phyloP scores from a whole-genome alignment of 1,284 basidiomycete species.

The Apiotrichum gracile region DNA sequence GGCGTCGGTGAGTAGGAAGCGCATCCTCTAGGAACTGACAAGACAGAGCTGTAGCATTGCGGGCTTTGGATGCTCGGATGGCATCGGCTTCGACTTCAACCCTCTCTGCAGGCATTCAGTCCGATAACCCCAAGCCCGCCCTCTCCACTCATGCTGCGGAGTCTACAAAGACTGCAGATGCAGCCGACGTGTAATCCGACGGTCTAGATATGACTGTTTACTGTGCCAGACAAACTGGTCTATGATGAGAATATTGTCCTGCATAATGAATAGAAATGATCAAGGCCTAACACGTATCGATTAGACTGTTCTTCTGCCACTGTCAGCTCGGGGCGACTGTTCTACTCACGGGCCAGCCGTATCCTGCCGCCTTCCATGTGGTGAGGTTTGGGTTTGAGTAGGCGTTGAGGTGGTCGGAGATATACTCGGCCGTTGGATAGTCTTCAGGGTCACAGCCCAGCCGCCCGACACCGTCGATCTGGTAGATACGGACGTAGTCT shows the following conservation, averaged over 20 bases:
- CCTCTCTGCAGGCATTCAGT: background rate
- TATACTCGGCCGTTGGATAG: constrained; percentile 61
- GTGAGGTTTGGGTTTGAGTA: constrained; percentile 41
- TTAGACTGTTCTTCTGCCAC: constrained; percentile 17
- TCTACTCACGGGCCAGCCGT: constrained; percentile 33
- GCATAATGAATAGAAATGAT: constrained; percentile 6
- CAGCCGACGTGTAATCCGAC: background rate
- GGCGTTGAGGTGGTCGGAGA: constrained; percentile 30
- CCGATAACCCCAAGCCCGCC: background rate
- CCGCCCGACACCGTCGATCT: constrained; percentile 57
- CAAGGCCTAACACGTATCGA: constrained; percentile 6
- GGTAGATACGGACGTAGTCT: constrained; percentile 81
- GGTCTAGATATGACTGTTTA: background rate
- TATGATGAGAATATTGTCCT: background rate
- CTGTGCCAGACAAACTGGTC: background rate
- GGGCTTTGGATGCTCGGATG: constrained; percentile 87
- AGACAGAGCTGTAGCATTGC: constrained; percentile 77
- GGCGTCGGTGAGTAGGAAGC: constrained; percentile 59
- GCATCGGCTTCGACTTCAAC: constrained; percentile 55
- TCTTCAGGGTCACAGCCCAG: constrained; percentile 74
- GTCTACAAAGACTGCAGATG: background rate
- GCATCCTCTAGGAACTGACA: background rate
- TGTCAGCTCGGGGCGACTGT: background rate
- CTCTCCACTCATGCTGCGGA: background rate
- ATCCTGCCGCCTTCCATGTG: constrained; percentile 31